Base-by-base conservation (phyloP, 148 eudicot species). In the Amaranthus hypochondriacus region DNA sequence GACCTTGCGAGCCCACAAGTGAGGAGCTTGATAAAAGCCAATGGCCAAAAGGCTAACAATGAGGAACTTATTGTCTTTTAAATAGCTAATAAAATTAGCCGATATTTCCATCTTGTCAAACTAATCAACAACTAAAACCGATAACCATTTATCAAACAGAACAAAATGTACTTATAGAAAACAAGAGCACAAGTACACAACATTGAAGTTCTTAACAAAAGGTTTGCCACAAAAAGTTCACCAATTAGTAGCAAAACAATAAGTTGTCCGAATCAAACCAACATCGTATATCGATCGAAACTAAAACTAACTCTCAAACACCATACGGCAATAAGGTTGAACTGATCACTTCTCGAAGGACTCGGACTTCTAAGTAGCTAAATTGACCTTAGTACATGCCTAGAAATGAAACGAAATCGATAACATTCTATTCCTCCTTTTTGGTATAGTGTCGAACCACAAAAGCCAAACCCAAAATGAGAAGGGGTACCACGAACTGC, bases 381-480 rank as follows among this genome's bases (percentile, higher is more conserved):
- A 28, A 61, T 9, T 59, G 73, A 76, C 56, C 63, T 44, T 43
- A 55, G 63, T 28, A 60, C 43, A 14, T 58, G 68, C 58, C 59
- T 53, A 73, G 39, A 55, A 49, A 56, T 49, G 43, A 43, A 64
- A 66, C 62, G 59, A 71, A 56, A 68, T n/a, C 8, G 48, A 52
- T 6, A 52, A 42, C 28, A 6, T 52, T n/a, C 84, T 84, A 89
- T 39, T 88, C 88, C 79, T 89, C 88, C 78, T 89, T 86, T 73
- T 87, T 91, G 86, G 92, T 87, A 79, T 87, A 91, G 60, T 84
- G 72, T 5, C 97, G 86, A 53, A 89, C 91, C 2, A 62, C 82
- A 65, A 91, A 89, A 47, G 97, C 97, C 77, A 91, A 67, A 15
- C 92, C 93, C 77, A 91, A 79, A 66, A 91, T 87, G 74, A 91